Conservation (phyloP, 805 yeast species). For the Candida xiaguanensis region DNA sequence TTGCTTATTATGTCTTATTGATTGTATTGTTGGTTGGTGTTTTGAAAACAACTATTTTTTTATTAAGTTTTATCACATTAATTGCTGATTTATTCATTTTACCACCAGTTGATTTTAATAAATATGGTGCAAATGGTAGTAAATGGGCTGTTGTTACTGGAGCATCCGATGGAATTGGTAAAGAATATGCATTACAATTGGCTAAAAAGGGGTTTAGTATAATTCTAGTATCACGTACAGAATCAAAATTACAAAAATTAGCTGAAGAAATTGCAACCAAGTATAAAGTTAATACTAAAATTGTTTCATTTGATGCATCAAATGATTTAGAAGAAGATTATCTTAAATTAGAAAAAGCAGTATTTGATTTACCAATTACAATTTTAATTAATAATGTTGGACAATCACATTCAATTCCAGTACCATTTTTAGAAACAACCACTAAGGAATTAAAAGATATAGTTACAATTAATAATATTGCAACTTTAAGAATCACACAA, state of each 20-base stretch:
- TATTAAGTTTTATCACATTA: slow-evolving; percentile 50
- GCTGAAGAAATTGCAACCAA: slow-evolving; percentile 59
- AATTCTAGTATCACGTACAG: slow-evolving; percentile 80
- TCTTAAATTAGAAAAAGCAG: slow-evolving; percentile 42
- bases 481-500: slow-evolving; percentile 81
- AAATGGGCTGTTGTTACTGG: slow-evolving; percentile 97
- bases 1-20: slow-evolving; percentile 17
- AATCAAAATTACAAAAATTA: slow-evolving; percentile 64
- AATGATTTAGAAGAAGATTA: slow-evolving; percentile 59
- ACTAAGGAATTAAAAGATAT: slow-evolving; percentile 73
- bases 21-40: slow-evolving; percentile 58
- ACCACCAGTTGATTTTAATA: slow-evolving; percentile 55
- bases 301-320: slow-evolving; percentile 77
- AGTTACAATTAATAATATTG: slow-evolving; percentile 78
- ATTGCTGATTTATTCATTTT: slow-evolving; percentile 60
- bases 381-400: slow-evolving; percentile 92
- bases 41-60: slow-evolving; percentile 48
- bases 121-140: slow-evolving; percentile 72
- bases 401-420: slow-evolving; percentile 91
- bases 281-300: slow-evolving; percentile 57
- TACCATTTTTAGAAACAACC: slow-evolving; percentile 80
- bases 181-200: slow-evolving; percentile 82
- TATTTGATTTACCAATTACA: slow-evolving; percentile 57
- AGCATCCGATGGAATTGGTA: slow-evolving; percentile 96
- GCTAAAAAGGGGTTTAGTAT: slow-evolving; percentile 83